Base-by-base conservation (phyloP, 257 asterid genomes). In the Verbena officinalis region DNA sequence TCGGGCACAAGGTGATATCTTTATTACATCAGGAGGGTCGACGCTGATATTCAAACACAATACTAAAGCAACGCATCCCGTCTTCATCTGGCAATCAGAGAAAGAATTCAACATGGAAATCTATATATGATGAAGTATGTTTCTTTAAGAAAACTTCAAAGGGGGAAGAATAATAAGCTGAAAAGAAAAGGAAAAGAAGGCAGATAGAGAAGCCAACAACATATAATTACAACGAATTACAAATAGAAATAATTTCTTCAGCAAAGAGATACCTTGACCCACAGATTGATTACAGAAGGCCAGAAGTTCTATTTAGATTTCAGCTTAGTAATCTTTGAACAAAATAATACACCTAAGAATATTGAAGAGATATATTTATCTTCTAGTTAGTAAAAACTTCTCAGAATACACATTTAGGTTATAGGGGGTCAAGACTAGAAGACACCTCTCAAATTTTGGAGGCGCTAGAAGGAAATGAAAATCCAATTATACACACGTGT, bases 1-100 rank as follows among this genome's bases (percentile, higher is more conserved):
- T 58, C 99, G 88, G 44, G 99, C 98, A 86, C 99, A 90, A 73
- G 99, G 98, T 66, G 99, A 86, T 74, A 94, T 94, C 95, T 94
- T 94, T 76, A 94, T 90, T 19, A 94, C 97, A 83, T 94, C 97
- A 69, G 99, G 99, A 23, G 99, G 99, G 69, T 94, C 97, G 49
- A 94, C 93, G 33, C 91, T 83, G 73, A 90, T 90, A 87, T 94
- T 94, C 79, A 94, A 79, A 79, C 99, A 94, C 70, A 94, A 58
- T 59, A 94, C 99, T 65, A 94, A 92, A 75, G 96, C 99, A 77
- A 90, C 97, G 64, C 99, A 94, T 74, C 97, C 97, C 19, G 97
- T 94, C 84, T 94, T 90, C 97, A 90, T 94, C 99, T 94, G n/a
- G 97, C 90, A 80, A 78, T 59, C 75, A 55, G 27, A 31, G 55